phyloP scores from a whole-genome alignment of 2,329 filamentous ascomycete species.

The Calycina marina region DNA sequence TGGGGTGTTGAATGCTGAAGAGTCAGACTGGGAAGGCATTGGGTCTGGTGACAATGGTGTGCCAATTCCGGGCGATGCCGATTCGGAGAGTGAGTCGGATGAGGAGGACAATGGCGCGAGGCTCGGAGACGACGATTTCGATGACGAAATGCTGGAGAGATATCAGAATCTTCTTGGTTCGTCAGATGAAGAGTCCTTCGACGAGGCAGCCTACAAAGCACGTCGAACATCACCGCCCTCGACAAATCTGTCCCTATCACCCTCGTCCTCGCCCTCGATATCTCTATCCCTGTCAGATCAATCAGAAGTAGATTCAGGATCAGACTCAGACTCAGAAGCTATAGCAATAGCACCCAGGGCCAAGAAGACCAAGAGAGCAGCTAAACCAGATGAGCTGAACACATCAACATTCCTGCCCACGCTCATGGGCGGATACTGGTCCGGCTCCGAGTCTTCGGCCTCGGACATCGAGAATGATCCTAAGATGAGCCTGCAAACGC shows the following conservation, averaged over 20 bases:
- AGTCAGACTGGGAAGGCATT: constrained; percentile 10
- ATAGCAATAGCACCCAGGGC: constrained; percentile 6
- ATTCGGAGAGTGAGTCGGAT: constrained; percentile 5
- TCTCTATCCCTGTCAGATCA: constrained; percentile 1
- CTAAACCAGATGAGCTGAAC: constrained; percentile 5
- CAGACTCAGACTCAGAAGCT: constrained; percentile 4
- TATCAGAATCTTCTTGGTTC: constrained; percentile 21
- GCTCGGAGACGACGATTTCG: constrained; percentile 11
- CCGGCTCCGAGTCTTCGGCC: constrained; percentile 51
- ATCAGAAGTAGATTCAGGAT: constrained; percentile 2
- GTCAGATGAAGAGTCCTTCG: constrained; percentile 20
- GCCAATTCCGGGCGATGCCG: constrained; percentile 3
- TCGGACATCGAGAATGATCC: constrained; percentile 49
- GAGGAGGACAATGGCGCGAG: constrained; percentile 10
- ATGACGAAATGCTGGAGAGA: constrained; percentile 16
- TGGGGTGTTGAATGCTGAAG: constrained; percentile 3
- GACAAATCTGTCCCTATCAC: constrained; percentile 10
- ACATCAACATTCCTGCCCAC: constrained; percentile 55
- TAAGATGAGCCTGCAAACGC: constrained; percentile 35
- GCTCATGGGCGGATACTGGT: constrained; percentile 68
- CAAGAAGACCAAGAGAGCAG: constrained; percentile 9
- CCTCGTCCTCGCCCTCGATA: constrained; percentile 12
- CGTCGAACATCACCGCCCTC: constrained; percentile 6
- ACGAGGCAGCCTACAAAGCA: constrained; percentile 12
- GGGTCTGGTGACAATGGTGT: constrained; percentile 7